Conservation (phyloP, 2,329 filamentous ascomycete species). For the Fusarium fujikuroi region DNA sequence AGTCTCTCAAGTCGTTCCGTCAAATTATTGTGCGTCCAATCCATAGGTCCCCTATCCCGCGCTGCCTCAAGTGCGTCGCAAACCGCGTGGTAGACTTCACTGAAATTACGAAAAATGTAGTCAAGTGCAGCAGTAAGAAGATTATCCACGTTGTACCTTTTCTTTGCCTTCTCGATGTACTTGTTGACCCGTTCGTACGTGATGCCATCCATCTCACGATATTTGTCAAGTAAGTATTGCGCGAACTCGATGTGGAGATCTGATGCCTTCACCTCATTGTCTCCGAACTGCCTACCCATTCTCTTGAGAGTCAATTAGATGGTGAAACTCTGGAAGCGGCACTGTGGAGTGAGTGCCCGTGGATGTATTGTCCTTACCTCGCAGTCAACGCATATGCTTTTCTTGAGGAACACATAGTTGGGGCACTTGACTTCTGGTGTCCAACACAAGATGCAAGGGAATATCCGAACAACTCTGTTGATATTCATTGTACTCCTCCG, state of each 20-base stretch:
- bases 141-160: conserved; percentile 35
- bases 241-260: conserved; percentile 40
- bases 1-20: conserved; percentile 35
- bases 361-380: conserved; percentile 28
- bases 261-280: conserved; percentile 32
- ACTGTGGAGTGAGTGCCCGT: background rate
- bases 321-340: background rate
- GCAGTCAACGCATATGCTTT: conserved; percentile 40
- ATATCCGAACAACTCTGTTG: conserved; percentile 32
- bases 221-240: conserved; percentile 41
- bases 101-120: conserved; percentile 40
- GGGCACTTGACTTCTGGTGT: conserved; percentile 41
- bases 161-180: conserved; percentile 32
- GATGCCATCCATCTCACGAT: conserved; percentile 36
- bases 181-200: conserved; percentile 38
- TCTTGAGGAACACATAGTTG: conserved; percentile 42
- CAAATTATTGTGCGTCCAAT: conserved; percentile 36
- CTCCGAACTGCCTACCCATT: conserved; percentile 15
- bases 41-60: conserved; percentile 27
- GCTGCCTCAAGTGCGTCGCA: conserved; percentile 37
- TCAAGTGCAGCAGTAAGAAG: conserved; percentile 36
- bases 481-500: conserved; percentile 26
- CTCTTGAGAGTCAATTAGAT: conserved; percentile 18
- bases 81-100: conserved; percentile 29
- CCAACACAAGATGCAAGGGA: conserved; percentile 38